phyloP scores from a whole-genome alignment of 176 grass and related monocot genomes.

The Stipa capillata region DNA sequence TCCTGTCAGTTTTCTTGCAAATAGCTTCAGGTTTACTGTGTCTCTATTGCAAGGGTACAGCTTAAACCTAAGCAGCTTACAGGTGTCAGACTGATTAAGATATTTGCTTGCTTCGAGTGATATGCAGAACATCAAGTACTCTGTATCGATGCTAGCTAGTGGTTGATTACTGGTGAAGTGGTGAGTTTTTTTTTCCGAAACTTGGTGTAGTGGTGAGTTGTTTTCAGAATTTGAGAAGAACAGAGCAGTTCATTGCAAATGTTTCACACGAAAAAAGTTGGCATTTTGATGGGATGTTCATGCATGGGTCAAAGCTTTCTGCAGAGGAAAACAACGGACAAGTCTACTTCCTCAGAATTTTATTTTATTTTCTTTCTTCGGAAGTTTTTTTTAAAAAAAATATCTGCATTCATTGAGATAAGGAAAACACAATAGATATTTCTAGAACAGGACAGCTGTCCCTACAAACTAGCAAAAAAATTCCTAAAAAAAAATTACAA shows the following conservation, averaged over 20 bases:
- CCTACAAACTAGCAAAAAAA: too few species aligned
- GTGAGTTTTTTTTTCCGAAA: too few species aligned
- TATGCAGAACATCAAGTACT: too few species aligned
- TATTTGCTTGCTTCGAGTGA: neutral
- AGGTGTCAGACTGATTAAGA: neutral
- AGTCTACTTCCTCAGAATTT: neutral
- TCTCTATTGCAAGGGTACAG: too few species aligned
- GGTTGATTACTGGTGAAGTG: too few species aligned
- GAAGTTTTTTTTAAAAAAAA: too few species aligned
- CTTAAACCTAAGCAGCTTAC: too few species aligned
- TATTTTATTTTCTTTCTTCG: neutral
- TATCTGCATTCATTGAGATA: too few species aligned
- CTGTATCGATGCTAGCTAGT: too few species aligned
- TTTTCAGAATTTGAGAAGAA: neutral
- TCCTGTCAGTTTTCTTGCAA: neutral
- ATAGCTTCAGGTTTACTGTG: neutral
- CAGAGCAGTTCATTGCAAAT: neutral
- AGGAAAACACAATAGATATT: too few species aligned
- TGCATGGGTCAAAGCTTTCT: neutral
- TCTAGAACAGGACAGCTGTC: too few species aligned
- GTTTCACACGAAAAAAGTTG: neutral
- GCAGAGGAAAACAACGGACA: neutral
- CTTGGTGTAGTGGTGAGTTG: neutral
- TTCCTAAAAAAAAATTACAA: too few species aligned
- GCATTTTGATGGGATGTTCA: neutral